Base-by-base conservation (phyloP, 2,329 filamentous ascomycete species). In the Calonectria crousiana region DNA sequence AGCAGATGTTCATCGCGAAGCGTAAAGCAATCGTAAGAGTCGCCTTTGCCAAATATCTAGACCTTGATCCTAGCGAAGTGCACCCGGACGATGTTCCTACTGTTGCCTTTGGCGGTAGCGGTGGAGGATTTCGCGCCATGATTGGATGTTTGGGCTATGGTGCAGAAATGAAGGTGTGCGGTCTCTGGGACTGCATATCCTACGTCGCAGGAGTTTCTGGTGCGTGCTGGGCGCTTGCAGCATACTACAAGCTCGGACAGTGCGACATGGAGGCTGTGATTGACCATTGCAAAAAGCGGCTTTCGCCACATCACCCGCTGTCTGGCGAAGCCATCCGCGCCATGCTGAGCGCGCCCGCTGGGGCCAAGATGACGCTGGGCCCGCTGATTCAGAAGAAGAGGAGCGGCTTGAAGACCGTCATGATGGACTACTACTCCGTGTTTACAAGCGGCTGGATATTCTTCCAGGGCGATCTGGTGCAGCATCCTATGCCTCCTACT, bases 371-470 rank as follows among this genome's bases (percentile, higher is more conserved):
- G n/a, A 69, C 67, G 3, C 67, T 73, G 2, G 71, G 71, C 5
- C 71, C 71, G 14, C 30, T 73, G 10, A 73, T 73, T 20, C 71
- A 73, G 58, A 73, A 73, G 51, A 60, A n/a, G 6, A 66, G 41
- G 23, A 70, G 34, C 8, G 71, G 67, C 16, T 51, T 73, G 16
- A 36, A 69, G 6, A 70, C 36, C 9, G 58, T 60, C 60, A 62
- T 62, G 53, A 73, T 73, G 71, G 71, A 73, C 38, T 66, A 70
- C n/a, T 73, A 73, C 41, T 69, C 71, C 5, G 60, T 70, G 14
- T 70, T 73, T 23, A 67, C 71, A 6, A 70, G 56, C 26, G 71
- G 71, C 16, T 73, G 71, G 71, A 70, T 73, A 18, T 73, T 73
- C 36, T 73, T 73, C 41, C 67, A 73, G 32, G 71, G 71, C 18